These are phyloP conservation scores for Cudoniella acicularis DNA, from an alignment of 495 filamentous ascomycete species.

Conservation along the genomic window DNA sequence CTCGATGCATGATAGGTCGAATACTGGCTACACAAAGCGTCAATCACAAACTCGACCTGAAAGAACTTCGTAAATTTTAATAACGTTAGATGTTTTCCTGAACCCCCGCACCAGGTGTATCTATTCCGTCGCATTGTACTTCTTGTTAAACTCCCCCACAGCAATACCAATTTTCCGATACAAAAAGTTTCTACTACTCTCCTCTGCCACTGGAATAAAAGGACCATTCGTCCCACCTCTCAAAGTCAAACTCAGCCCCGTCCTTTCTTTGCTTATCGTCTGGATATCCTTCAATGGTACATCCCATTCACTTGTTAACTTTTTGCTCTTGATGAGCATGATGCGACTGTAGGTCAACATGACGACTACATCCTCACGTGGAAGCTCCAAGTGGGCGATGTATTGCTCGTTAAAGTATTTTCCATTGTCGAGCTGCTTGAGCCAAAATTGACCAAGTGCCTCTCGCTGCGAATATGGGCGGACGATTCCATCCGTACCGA, in stretches of 20 bases:
- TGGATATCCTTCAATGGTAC: constrained; percentile 93
- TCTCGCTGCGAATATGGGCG: constrained; percentile 94
- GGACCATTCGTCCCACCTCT: constrained; percentile 90
- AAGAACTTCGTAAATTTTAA: too few relatives aligned
- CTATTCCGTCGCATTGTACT: constrained; percentile 36
- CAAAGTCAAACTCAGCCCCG: constrained; percentile 82
- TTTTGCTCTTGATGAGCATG: constrained; percentile 82
- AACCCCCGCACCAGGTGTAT: too few relatives aligned
- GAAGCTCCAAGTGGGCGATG: constrained; percentile 92
- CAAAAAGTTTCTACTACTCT: constrained; percentile 82
- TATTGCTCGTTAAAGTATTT: constrained; percentile 98
- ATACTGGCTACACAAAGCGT: too few relatives aligned
- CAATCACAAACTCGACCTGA: too few relatives aligned
- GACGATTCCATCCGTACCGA: constrained; percentile 88
- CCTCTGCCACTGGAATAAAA: constrained; percentile 89
- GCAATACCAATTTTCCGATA: constrained; percentile 58
- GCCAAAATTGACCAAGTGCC: constrained; percentile 95
- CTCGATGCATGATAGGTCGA: too few relatives aligned
- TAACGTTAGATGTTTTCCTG: too few relatives aligned
- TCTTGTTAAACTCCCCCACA: constrained; percentile 55
- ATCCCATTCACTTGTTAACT: constrained; percentile 88
- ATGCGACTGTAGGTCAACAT: constrained; percentile 93
- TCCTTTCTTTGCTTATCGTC: constrained; percentile 94
- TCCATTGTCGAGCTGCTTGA: constrained; percentile 94
- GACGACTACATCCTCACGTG: constrained; percentile 84